These are phyloP conservation scores for Neobulgaria alba DNA, from an alignment of 2,329 filamentous ascomycete species.

Conservation along the genomic window DNA sequence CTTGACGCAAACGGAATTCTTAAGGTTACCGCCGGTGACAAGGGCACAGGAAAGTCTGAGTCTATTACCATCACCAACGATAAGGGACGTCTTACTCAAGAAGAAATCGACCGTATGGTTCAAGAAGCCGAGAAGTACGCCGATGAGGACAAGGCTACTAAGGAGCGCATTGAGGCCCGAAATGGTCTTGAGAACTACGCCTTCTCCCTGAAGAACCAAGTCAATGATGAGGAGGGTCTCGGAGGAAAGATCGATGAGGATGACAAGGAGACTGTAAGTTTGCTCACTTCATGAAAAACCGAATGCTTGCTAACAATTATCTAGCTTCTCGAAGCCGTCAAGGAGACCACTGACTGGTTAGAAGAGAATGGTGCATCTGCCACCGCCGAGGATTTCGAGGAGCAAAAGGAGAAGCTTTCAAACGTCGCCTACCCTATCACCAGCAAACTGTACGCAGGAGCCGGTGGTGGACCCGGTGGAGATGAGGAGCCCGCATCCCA, in stretches of 20 bases:
- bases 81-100: constrained; percentile 91
- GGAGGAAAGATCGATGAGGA: constrained; percentile 98
- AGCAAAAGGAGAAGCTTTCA: constrained; percentile 99
- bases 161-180: constrained; percentile 91
- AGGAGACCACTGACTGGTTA: constrained; percentile 95
- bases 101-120: constrained; percentile 99
- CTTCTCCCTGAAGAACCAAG: constrained; percentile 98
- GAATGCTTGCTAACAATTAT: constrained; percentile 27
- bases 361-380: constrained; percentile 87
- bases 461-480: constrained; percentile 55
- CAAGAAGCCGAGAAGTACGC: constrained; percentile 97
- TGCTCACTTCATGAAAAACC: not conserved
- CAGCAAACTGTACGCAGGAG: constrained; percentile 80
- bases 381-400: constrained; percentile 88
- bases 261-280: constrained; percentile 85
- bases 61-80: constrained; percentile 99
- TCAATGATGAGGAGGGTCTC: constrained; percentile 91
- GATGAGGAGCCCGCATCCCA: constrained; percentile 64
- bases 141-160: constrained; percentile 97
- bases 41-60: constrained; percentile 96
- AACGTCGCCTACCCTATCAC: constrained; percentile 97
- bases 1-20: constrained; percentile 98
- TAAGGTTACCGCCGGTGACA: constrained; percentile 91
- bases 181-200: constrained; percentile 99
- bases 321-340: constrained; percentile 83